Percentiles rank a stretch among this genome's conserved stretches.
Conservation (phyloP, 176 grass and related monocot species). For the Zizania latifolia region DNA sequence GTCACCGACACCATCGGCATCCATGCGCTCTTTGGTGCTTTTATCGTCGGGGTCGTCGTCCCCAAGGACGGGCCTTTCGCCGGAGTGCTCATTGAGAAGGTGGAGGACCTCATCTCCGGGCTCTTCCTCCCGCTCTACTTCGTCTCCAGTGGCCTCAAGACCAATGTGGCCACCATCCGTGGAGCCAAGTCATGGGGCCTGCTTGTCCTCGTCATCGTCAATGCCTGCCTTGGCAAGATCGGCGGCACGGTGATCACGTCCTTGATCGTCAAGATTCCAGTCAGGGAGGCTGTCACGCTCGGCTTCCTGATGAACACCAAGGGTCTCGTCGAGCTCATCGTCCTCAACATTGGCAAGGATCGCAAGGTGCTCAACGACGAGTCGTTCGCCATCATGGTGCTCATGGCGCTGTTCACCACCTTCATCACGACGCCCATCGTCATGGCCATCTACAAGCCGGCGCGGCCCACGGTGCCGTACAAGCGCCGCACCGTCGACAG, state of each 20-base stretch:
- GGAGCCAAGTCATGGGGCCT: slow-evolving; percentile 67
- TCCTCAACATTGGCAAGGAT: slow-evolving; percentile 72
- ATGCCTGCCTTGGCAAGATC: slow-evolving; percentile 72
- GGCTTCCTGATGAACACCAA: slow-evolving; percentile 87
- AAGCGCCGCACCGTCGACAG: slow-evolving; percentile 55
- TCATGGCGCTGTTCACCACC: slow-evolving; percentile 83
- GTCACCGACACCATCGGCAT: slow-evolving; percentile 64
- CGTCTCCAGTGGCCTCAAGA: slow-evolving; percentile 73
- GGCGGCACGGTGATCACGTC: slow-evolving; percentile 44
- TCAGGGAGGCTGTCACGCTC: slow-evolving; percentile 45
- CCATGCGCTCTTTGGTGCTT: slow-evolving; percentile 63
- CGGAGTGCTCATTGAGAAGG: slow-evolving; percentile 57
- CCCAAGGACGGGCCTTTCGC: slow-evolving; percentile 70
- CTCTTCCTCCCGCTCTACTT: slow-evolving; percentile 86
- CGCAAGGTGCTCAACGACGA: slow-evolving; percentile 77
- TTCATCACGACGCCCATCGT: slow-evolving; percentile 74
- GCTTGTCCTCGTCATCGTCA: slow-evolving; percentile 56
- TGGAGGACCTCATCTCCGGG: slow-evolving; percentile 64
- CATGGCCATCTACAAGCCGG: slow-evolving; percentile 77
- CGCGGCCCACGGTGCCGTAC: slow-evolving; percentile 42
- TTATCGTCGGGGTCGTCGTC: slow-evolving; percentile 57
- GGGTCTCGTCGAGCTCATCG: slow-evolving; percentile 78
- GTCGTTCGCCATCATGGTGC: slow-evolving; percentile 64
- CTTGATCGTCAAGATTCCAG: slow-evolving; percentile 27
- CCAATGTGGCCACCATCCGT: slow-evolving; percentile 57